Evolutionary conservation across 768 basidiomycete species (phyloP).

Genomic region (Infundibulicybe gibba): DNA sequence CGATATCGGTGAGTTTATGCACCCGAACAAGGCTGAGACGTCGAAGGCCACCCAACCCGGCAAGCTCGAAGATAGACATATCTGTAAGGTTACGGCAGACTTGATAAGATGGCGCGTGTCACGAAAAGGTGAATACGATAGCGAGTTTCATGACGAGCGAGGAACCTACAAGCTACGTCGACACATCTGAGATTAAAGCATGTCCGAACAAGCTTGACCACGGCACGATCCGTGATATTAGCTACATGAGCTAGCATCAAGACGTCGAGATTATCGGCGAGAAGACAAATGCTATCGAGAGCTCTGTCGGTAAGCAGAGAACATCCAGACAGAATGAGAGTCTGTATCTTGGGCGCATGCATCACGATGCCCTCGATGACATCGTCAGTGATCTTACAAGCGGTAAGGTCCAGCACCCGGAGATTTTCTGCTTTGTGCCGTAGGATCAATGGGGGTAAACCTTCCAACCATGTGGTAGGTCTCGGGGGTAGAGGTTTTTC

Average conservation of each 20-base stretch:
- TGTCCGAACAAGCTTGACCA: constrained; percentile 62
- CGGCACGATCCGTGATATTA: constrained; percentile 74
- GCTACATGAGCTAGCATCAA: constrained; percentile 78
- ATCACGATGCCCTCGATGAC: constrained; percentile 71
- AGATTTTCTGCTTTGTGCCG: constrained; percentile 69
- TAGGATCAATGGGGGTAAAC: constrained; percentile 59
- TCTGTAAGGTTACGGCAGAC: constrained; percentile 85
- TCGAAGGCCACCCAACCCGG: constrained; percentile 62
- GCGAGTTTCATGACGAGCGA: constrained; percentile 6
- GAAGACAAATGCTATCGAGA: constrained; percentile 61
- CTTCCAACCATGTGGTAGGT: constrained; percentile 58
- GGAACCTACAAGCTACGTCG: constrained; percentile 81
- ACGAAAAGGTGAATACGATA: constrained; percentile 1
- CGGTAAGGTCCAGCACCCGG: constrained; percentile 74
- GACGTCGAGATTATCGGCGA: constrained; percentile 75
- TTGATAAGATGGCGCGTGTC: constrained; percentile 22
- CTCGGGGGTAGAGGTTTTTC: constrained; percentile 55
- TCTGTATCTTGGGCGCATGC: constrained; percentile 76
- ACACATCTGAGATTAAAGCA: constrained; percentile 77
- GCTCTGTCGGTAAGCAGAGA: constrained; percentile 66
- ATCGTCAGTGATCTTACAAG: constrained; percentile 73
- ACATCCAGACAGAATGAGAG: constrained; percentile 77
- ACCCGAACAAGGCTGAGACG: constrained; percentile 81
- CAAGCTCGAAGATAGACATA: constrained; percentile 78
- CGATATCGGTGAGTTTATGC: constrained; percentile 80